These are phyloP conservation scores for Hippophae gyantsensis DNA, from an alignment of 306 rosid species.

Conservation along the genomic window DNA sequence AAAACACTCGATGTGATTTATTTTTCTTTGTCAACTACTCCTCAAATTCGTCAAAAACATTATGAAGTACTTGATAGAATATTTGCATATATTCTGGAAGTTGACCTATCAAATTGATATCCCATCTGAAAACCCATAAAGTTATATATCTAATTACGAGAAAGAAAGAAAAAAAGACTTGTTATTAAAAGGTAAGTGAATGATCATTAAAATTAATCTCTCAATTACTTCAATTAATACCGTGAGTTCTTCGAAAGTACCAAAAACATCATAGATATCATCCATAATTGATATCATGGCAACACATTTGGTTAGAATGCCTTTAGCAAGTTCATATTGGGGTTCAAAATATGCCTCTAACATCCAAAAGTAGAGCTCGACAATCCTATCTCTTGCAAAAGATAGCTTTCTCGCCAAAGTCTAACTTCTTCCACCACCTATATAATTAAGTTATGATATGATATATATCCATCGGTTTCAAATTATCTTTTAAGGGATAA, in stretches of 20 bases:
- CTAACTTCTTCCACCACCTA: too few relatives aligned
- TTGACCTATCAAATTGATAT: conserved; percentile 1
- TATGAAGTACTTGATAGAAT: conserved; percentile 3
- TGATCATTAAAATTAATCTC: conserved; percentile 20
- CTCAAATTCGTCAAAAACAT: conserved; percentile 20
- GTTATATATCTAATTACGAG: too few relatives aligned
- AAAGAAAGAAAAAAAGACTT: not conserved
- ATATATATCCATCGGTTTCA: too few relatives aligned
- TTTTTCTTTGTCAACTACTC: conserved; percentile 8
- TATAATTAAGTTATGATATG: too few relatives aligned
- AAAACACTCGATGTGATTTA: conserved; percentile 8
- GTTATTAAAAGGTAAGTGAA: not conserved
- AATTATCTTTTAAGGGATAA: too few relatives aligned
- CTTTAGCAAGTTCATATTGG: conserved; percentile 20
- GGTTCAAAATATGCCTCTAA: conserved; percentile 27
- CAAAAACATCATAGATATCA: conserved; percentile 42
- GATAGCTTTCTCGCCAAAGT: conserved; percentile 19
- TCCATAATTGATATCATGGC: conserved; percentile 22
- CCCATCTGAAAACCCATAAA: conserved; percentile 22
- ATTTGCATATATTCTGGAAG: conserved; percentile 25
- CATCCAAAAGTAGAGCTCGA: conserved; percentile 40
- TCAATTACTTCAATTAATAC: conserved; percentile 30
- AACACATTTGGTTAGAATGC: conserved; percentile 6
- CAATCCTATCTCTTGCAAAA: conserved; percentile 35
- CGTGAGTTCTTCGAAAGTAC: conserved; percentile 40